Base-by-base conservation (phyloP, 2,329 filamentous ascomycete species). In the Fusarium lyarnte region DNA sequence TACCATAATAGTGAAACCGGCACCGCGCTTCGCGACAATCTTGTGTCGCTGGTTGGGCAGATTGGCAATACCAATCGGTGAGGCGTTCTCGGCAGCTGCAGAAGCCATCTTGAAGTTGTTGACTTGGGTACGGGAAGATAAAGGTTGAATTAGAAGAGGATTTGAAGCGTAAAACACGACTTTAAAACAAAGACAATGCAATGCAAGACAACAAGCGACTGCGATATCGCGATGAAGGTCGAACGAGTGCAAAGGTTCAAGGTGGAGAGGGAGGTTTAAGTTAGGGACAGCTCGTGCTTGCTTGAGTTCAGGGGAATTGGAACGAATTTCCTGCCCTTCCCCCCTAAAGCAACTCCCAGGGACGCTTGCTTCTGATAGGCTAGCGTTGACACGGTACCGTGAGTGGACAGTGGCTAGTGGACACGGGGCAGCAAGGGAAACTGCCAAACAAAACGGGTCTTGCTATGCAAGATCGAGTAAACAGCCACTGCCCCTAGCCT, bases 1-100 rank as follows among this genome's bases (percentile, higher is more conserved):
- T 87, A 98, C 96, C 96, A 99, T 99, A 81, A 99, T 98, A 76
- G 96, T 99, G 86, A 99, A 99, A 81, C 95, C 93, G 81, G 96
- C 97, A 86, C 96, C 96, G 86, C 97, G 92, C 85, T 92, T 91
- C 72, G 88, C 88, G 80, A 92, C 90, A 81, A 92, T 92, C 86
- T 92, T 92, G 86, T 92, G 90, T 80, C 90, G 87, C 87, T 92
- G 90, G 85, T 92, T 92, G 78, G 90, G 90, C 80, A 92, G 85
- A 84, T 92, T 92, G 85, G 90, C 90, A 86, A 92, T 92, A 84
- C 90, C 90, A 88, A 92, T 91, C 79, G 89, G 89, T 79, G 88
- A 90, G 78, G 89, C 88, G 83, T 86, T 90, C 82, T 90, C 88
- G 75, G 86, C 82, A 79, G 86, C 81, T 76, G 86, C 80, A 78